phyloP scores from a whole-genome alignment of 2,329 filamentous ascomycete genomes.

The Ophiosphaerella narmari region DNA sequence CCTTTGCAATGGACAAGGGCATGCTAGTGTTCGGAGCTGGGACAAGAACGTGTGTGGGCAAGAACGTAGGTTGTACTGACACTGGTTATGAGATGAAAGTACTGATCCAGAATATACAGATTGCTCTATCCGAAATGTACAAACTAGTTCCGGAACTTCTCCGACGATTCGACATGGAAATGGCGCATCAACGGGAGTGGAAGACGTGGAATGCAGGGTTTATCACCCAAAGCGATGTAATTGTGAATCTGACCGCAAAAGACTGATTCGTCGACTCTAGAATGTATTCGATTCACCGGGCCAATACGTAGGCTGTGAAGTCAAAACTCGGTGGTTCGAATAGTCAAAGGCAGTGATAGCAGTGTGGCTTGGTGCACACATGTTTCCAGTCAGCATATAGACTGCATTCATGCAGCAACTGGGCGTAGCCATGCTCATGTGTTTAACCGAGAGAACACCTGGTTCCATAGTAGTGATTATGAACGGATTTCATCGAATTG shows the following conservation, averaged over 20 bases:
- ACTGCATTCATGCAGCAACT: no score
- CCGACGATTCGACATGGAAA: slow-evolving; percentile 14
- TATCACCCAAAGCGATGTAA: slow-evolving; percentile 17
- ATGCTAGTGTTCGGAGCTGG: slow-evolving; percentile 17
- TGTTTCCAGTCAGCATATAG: no score
- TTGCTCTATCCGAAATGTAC: slow-evolving; percentile 17
- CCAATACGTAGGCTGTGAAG: no score
- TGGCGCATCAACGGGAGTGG: slow-evolving; percentile 21
- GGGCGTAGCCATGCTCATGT: no score
- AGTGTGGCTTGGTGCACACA: no score
- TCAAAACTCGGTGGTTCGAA: no score
- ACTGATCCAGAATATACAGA: slow-evolving; percentile 3
- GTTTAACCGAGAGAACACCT: no score
- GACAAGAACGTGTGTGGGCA: slow-evolving; percentile 27
- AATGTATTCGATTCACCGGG: background rate
- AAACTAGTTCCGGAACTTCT: slow-evolving; percentile 20
- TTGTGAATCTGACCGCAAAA: slow-evolving; percentile 2
- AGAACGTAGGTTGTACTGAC: slow-evolving; percentile 13
- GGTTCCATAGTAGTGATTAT: no score
- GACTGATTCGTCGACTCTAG: background rate
- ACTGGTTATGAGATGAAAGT: background rate
- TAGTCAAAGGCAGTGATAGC: no score
- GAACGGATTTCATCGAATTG: no score
- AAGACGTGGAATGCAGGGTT: slow-evolving; percentile 20
- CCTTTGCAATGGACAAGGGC: slow-evolving; percentile 22